phyloP scores from a whole-genome alignment of 2,329 filamentous ascomycete species.

The Aspergillus aculeatinus region DNA sequence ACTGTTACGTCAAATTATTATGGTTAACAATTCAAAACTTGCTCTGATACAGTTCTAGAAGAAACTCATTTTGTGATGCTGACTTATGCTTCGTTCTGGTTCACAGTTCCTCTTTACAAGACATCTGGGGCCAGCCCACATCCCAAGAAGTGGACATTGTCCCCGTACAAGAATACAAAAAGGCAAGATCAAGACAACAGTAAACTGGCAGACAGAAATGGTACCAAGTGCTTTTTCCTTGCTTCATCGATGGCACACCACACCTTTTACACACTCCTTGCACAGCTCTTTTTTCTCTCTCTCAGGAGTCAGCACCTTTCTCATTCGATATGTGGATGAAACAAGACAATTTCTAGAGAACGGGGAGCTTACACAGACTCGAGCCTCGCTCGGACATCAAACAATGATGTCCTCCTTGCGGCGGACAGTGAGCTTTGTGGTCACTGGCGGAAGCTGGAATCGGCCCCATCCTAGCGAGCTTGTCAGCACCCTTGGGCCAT shows the following conservation, averaged over 20 bases:
- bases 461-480: slow-evolving; percentile 13
- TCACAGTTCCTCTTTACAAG: background rate
- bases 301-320: no score
- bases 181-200: background rate
- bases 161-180: background rate
- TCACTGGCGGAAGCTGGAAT: slow-evolving; percentile 15
- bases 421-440: slow-evolving; percentile 13
- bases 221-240: background rate
- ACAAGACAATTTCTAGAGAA: no score
- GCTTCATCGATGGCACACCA: background rate
- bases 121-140: background rate
- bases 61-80: background rate
- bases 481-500: background rate
- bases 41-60: background rate
- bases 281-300: background rate
- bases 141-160: background rate
- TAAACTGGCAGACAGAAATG: background rate
- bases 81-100: background rate
- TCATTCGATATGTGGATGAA: no score
- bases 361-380: background rate
- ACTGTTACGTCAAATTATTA: background rate
- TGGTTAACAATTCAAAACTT: no score
- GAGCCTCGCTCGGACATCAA: background rate
- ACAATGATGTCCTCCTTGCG: slow-evolving; percentile 4
- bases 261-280: background rate